A percentile compares a stretch with the other conserved stretches of the same genome.
Evolutionary conservation across 306 rosid genomes (phyloP).

Genomic region (Fagus crenata): DNA sequence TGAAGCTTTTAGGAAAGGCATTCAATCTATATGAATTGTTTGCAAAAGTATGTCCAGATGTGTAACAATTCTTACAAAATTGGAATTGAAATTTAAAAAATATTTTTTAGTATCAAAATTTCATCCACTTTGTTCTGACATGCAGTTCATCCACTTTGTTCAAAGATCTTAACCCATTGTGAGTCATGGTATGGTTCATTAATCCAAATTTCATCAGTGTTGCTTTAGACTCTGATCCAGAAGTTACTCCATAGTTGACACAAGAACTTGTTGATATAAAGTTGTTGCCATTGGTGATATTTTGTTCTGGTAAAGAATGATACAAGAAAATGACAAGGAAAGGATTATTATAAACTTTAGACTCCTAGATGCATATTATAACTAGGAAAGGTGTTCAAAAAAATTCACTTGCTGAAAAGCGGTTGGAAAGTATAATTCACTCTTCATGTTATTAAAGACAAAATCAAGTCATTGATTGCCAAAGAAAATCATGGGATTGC

Average conservation of each 20-base stretch:
- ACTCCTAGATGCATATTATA: neutral
- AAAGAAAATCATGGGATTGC: too few species aligned
- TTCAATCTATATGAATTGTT: too few species aligned
- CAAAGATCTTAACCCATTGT: conserved; percentile 53
- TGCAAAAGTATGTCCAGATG: too few species aligned
- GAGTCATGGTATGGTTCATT: conserved; percentile 35
- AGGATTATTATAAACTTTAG: too few species aligned
- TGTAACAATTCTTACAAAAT: too few species aligned
- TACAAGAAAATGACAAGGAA: neutral
- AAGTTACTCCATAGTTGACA: conserved; percentile 19
- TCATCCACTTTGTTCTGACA: conserved; percentile 6
- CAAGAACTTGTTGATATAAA: conserved; percentile 41
- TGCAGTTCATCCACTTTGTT: conserved; percentile 51
- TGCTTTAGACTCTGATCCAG: conserved; percentile 39
- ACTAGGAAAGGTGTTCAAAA: neutral
- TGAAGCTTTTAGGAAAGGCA: too few species aligned
- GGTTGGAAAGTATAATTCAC: too few species aligned
- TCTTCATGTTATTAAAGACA: too few species aligned
- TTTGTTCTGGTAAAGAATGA: conserved; percentile 25
- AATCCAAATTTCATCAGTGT: conserved; percentile 28
- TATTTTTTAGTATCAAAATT: too few species aligned
- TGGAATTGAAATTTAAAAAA: too few species aligned
- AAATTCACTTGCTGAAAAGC: neutral
- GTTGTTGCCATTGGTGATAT: conserved; percentile 49
- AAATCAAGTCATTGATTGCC: too few species aligned